phyloP scores from a whole-genome alignment of 2,329 filamentous ascomycete species.

The Emergomyces pasteurianus region DNA sequence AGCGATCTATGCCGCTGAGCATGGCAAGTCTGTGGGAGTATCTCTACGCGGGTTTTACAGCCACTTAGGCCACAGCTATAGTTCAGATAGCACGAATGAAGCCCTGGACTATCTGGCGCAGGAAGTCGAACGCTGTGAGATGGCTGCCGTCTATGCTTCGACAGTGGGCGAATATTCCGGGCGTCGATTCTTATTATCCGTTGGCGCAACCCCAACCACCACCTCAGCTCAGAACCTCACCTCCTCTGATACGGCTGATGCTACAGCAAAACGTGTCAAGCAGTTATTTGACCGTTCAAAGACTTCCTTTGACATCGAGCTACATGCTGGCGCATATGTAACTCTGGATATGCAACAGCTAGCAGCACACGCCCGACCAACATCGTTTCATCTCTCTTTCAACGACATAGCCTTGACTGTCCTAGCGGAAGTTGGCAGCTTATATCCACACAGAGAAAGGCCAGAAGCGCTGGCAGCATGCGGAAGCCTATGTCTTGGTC shows the following conservation, averaged over 20 bases:
- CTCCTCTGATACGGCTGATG: conserved; percentile 14
- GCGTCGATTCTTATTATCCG: conserved; percentile 44
- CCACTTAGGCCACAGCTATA: conserved; percentile 63
- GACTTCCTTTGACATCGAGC: conserved; percentile 40
- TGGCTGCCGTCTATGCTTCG: conserved; percentile 14
- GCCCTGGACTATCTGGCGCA: conserved; percentile 47
- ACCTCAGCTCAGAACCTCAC: conserved; percentile 51
- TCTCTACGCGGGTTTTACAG: conserved; percentile 54
- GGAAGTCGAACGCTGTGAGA: conserved; percentile 43
- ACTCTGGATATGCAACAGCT: conserved; percentile 67
- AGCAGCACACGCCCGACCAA: conserved; percentile 49
- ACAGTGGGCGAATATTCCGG: conserved; percentile 6
- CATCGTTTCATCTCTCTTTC: conserved; percentile 17
- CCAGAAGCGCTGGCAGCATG: conserved; percentile 56
- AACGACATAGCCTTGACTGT: conserved; percentile 53
- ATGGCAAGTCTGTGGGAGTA: conserved; percentile 15
- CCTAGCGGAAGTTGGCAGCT: conserved; percentile 56
- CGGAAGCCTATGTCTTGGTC: conserved; percentile 55
- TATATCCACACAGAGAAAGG: conserved; percentile 44
- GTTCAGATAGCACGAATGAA: conserved; percentile 39
- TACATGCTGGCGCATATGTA: conserved; percentile 66
- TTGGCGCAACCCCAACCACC: conserved; percentile 64
- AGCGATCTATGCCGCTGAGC: conserved; percentile 12
- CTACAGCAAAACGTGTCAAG: conserved; percentile 7
- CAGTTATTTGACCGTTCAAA: conserved; percentile 7